Evolutionary conservation across 2,329 filamentous ascomycete genomes (phyloP), one percentile per base, ranked within the genome.

Genomic region (Arthrobotrys sinensis): DNA sequence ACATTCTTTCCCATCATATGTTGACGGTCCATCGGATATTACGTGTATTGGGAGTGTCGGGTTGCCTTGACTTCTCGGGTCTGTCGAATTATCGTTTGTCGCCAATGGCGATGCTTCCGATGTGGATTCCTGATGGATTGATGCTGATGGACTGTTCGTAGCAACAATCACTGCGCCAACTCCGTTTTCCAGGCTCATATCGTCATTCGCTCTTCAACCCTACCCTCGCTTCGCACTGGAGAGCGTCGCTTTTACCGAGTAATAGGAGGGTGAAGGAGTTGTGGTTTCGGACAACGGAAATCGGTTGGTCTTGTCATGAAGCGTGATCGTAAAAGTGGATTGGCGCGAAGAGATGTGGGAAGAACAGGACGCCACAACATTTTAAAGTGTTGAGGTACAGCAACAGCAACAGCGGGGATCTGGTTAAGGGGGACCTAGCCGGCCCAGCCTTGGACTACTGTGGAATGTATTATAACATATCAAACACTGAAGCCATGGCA

Each of bases 181-280:
- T 43, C 38, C 50, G 24, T 46, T 60, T 60, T 60, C 50, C 65
- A 68, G 16, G 50, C 5, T 68, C 65, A 68, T 68, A 40, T 67
- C 64, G 50, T 21, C 50, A 57, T 57, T 57, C 50, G 65, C 24
- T 68, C 19, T 24, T 10, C 19, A 43, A 24, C 28, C 5, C 40
- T 38, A n/a, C 38, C 50, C 38, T 48, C 16, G 48, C 21, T 43
- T 57, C 12, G n/a, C 34, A 28, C 36, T n/a, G 19, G 11, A 60
- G 19, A 60, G 36, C 10, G 36, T 28, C 19, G 55, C 55, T 19
- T 28, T 28, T 60, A n/a, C n/a, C n/a, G n/a, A 11, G 19, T 19
- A 10, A 12, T 38, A 19, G 28, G 32, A 11, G 28, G 11, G 21
- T 38, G n/a, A 1, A 11, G 52, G 52, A 21, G n/a, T 57, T 7